Conservation (phyloP, 1,284 basidiomycete genomes). For the Microbotryomycetes sp. region DNA sequence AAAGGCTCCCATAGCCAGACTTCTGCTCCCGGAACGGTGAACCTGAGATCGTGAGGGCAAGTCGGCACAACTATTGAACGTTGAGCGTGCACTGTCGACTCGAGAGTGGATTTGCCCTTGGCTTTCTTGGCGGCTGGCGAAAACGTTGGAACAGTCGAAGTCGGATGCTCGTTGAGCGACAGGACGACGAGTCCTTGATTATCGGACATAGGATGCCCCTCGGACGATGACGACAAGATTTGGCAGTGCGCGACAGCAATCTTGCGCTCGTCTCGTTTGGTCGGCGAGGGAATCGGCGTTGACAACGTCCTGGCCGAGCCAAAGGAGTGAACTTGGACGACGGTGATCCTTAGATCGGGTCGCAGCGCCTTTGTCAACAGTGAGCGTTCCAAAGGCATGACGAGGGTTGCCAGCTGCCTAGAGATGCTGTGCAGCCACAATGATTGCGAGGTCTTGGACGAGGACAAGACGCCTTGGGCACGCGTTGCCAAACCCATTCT, state of each 20-base stretch:
- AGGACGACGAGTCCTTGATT: conserved; percentile 19
- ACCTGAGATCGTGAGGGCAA: conserved; percentile 6
- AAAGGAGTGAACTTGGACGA: neutral
- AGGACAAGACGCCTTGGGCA: neutral
- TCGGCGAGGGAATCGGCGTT: neutral
- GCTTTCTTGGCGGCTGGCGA: neutral
- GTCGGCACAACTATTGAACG: conserved; percentile 2
- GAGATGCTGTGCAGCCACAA: conserved; percentile 22
- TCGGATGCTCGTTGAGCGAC: conserved; percentile 8
- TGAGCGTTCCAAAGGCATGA: neutral
- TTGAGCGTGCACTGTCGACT: neutral
- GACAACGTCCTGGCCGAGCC: neutral
- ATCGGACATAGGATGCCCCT: neutral
- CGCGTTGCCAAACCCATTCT: conserved; percentile 17
- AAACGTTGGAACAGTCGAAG: neutral
- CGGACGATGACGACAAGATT: neutral
- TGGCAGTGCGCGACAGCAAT: neutral
- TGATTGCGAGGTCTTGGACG: conserved; percentile 7
- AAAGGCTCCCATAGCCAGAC: conserved; percentile 2
- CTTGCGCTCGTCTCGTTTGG: neutral
- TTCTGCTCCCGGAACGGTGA: neutral
- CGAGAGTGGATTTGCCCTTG: neutral
- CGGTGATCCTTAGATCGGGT: conserved; percentile 4
- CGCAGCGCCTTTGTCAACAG: neutral
- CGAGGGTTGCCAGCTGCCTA: neutral